These are phyloP conservation scores for Nicotiana undulata DNA, from an alignment of 257 asterid genomes.

Conservation along the genomic window DNA sequence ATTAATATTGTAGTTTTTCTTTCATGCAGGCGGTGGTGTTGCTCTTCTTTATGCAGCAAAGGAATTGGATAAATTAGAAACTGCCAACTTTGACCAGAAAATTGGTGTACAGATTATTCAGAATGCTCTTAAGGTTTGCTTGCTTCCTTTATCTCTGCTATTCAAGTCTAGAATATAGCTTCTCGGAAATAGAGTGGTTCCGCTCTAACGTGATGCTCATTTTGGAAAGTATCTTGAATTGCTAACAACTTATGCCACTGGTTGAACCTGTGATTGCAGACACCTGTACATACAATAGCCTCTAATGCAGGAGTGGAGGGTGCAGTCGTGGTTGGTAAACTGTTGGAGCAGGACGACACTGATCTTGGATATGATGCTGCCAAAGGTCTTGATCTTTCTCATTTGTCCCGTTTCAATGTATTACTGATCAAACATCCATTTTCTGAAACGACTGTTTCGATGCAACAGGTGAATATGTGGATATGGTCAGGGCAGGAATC, in stretches of 20 bases:
- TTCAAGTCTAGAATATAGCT: not conserved
- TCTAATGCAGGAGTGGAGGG: slow-evolving; percentile 95
- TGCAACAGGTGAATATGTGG: slow-evolving; percentile 71
- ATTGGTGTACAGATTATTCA: slow-evolving; percentile 92
- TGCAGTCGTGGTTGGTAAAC: slow-evolving; percentile 88
- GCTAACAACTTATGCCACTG: not conserved
- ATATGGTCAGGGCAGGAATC: slow-evolving; percentile 86
- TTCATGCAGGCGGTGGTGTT: slow-evolving; percentile 71
- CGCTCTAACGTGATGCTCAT: not conserved
- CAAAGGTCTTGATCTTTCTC: slow-evolving; percentile 37
- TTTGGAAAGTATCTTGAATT: not conserved
- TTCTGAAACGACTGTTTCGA: not conserved
- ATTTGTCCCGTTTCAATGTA: too few species aligned
- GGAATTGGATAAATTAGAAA: slow-evolving; percentile 62
- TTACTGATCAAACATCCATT: too few species aligned
- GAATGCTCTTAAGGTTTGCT: slow-evolving; percentile 75
- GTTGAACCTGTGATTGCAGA: slow-evolving; percentile 28
- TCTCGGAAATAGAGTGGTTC: not conserved
- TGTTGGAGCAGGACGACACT: slow-evolving; percentile 76
- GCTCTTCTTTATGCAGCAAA: slow-evolving; percentile 80
- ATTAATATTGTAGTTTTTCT: not conserved
- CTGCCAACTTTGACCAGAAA: slow-evolving; percentile 88
- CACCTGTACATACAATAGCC: slow-evolving; percentile 76
- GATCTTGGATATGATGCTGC: slow-evolving; percentile 97
- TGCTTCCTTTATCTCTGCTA: not conserved